Base-by-base conservation (phyloP, 2,329 filamentous ascomycete genomes). In the Beauveria varroae region DNA sequence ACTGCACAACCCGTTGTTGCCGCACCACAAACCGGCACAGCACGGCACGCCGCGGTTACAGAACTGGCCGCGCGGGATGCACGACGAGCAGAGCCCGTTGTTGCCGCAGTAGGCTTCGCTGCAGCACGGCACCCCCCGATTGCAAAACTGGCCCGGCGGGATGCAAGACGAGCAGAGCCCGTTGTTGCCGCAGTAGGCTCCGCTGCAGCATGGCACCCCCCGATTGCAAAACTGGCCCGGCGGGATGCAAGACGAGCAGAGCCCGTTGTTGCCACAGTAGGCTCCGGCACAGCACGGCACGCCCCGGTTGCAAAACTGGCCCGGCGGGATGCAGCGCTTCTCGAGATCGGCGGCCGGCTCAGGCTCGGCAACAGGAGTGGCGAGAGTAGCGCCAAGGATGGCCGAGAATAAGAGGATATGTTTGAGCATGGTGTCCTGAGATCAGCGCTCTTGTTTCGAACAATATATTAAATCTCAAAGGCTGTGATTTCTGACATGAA, bases 221-320 rank as follows among this genome's bases (percentile, higher is more conserved):
- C 26, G 22, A 51, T 56, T 55, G 51, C 58, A 61, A 5, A 55
- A 49, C 18, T 54, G 51, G 12, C 57, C 57, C 24, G 44, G 47
- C 16, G 10, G 37, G 24, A 10, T 34, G 37, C 57, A 60, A 5
- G 16, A n/a, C 9, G 30, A 34, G 46, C 57, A 59, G 7, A 59
- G 8, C 24, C 14, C 16, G 50, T 53, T 46, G 49, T 12, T 53
- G 41, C 50, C 24, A 41, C 58, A 60, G 50, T 47, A 60, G 14
- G 30, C 26, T 3, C 20, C 24, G 10, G 1, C 8, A 30, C 58
- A 60, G 40, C 58, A 60, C 14, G 58, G 57, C 6, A 59, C 37
- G 47, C 57, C 57, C 7, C 30, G 44, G 47, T 53, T 60, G 57
- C 57, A 60, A 28, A 60, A 63, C 12, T 52, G 47, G 10, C 64